Percentiles rank a stretch among this genome's conserved stretches.
These are phyloP conservation scores for Senna tora DNA, from an alignment of 306 rosid genomes.

Conservation along the genomic window DNA sequence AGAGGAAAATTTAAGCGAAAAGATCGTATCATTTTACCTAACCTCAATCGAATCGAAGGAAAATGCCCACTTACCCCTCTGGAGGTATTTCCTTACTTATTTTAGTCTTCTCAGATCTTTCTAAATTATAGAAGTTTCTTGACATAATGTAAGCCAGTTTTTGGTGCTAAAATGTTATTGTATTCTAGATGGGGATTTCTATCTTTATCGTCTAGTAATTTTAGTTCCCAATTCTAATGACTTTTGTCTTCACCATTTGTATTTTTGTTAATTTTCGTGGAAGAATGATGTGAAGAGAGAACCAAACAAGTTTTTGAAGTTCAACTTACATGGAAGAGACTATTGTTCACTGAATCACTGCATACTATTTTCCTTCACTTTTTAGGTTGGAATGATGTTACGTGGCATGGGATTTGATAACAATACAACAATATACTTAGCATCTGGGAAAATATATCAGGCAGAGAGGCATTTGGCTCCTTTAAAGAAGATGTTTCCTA, in stretches of 20 bases:
- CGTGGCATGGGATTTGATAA: conserved; percentile 94
- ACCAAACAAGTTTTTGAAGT: not conserved
- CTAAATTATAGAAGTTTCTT: not conserved
- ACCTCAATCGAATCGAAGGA: conserved; percentile 79
- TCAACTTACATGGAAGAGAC: conserved; percentile 21
- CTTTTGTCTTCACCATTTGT: conserved; percentile 26
- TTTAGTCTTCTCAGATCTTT: conserved; percentile 22
- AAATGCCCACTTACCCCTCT: conserved; percentile 94
- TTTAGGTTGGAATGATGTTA: conserved; percentile 92
- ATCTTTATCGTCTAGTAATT: not conserved
- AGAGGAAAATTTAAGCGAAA: conserved; percentile 77
- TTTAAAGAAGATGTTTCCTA: conserved; percentile 77
- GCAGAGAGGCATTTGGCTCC: conserved; percentile 83
- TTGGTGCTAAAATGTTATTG: conserved; percentile 2
- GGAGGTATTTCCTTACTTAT: conserved; percentile 60
- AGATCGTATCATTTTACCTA: conserved; percentile 63
- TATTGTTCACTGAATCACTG: conserved; percentile 42
- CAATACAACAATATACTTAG: conserved; percentile 81
- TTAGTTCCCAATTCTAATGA: not conserved
- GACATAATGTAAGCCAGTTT: conserved; percentile 10
- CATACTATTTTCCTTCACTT: conserved; percentile 41
- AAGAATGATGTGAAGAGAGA: not conserved
- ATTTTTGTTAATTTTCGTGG: not conserved
- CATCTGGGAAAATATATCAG: conserved; percentile 83
- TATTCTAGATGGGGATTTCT: conserved; percentile 1